Percentiles rank a stretch among this genome's conserved stretches.
phyloP scores from a whole-genome alignment of 371 early-diverging fungal genomes.

The Mucor mucedo region DNA sequence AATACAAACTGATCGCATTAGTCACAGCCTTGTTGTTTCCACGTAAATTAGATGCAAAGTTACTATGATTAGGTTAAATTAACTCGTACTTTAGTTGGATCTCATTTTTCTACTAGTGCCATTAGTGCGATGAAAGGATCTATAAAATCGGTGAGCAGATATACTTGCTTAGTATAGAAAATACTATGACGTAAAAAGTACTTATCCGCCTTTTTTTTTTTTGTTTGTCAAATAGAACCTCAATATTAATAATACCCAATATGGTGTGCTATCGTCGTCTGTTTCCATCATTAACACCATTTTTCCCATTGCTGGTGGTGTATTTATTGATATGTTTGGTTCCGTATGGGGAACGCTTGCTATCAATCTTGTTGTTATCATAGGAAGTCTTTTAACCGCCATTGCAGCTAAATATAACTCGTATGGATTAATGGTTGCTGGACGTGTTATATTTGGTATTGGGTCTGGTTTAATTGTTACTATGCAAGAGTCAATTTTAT shows the following conservation, averaged over 20 bases:
- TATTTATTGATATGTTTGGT: conserved; percentile 72
- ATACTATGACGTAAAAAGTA: not conserved
- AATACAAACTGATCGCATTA: conserved; percentile 44
- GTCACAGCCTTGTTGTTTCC: conserved; percentile 47
- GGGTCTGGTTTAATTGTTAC: conserved; percentile 72
- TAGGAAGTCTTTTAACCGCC: conserved; percentile 65
- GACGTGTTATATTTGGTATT: conserved; percentile 71
- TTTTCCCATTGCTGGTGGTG: conserved; percentile 68
- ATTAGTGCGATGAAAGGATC: conserved; percentile 69
- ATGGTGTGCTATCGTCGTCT: conserved; percentile 72
- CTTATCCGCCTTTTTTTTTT: not conserved
- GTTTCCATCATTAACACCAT: conserved; percentile 74
- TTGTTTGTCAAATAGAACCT: conserved; percentile 13
- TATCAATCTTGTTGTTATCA: conserved; percentile 61
- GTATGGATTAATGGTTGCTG: conserved; percentile 61
- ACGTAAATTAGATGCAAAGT: conserved; percentile 21
- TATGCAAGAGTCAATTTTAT: conserved; percentile 75
- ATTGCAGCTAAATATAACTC: conserved; percentile 58
- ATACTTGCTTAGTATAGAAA: not conserved
- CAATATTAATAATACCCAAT: conserved; percentile 68
- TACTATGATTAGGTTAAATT: not conserved
- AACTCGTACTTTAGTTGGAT: conserved; percentile 56
- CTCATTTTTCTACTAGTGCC: conserved; percentile 77
- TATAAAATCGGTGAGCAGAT: conserved; percentile 58
- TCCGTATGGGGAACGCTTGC: conserved; percentile 63